Base-by-base conservation (phyloP, 2,329 filamentous ascomycete species). In the Aspergillus niger region DNA sequence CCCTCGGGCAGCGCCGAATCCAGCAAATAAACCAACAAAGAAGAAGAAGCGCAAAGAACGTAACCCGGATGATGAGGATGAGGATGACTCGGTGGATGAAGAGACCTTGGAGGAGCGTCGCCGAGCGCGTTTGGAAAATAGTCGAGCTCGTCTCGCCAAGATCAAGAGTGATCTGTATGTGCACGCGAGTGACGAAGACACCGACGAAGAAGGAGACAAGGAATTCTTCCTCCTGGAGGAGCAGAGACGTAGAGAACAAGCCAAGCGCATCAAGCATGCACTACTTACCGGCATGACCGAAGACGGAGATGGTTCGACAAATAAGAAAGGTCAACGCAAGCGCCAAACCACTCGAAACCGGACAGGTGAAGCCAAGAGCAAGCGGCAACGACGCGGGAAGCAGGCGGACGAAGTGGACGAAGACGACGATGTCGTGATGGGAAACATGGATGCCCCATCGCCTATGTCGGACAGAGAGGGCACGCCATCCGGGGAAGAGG, bases 81-180 rank as follows among this genome's bases (percentile, higher is more conserved):
- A 77, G 17, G 68, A 74, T 22, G 75, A 86, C 3, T 88, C 90
- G 4, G 82, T 88, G 26, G 86, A 88, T 47, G 83, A 91, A 5
- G 85, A 88, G 59, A 80, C 81, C 50, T 73, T 82, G 15, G 81
- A 85, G 32, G 86, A 86, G 65, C 85, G 84, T 58, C 86, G 87
- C 11, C 82, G 83, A 11, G 84, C 82, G 57, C 83, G 89, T 39
- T 83, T 86, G 57, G 82, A 88, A 55, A 89, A 86, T 66, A 88
- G 96, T 66, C 79, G 85, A n/a, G 91, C 93, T 70, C 92, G 92
- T 76, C 83, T 87, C 52, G 81, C 82, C 32, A 90, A 89, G 72
- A 90, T 95, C 78, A 98, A 97, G 81, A 96, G 91, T 69, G 88
- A 89, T 24, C 77, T 94, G 41, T 94, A 88, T 69, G 90, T 99